Percentiles rank a stretch among this genome's conserved stretches.
Conservation (phyloP, 2,329 filamentous ascomycete genomes). For the Teratosphaeria epicoccoides region DNA sequence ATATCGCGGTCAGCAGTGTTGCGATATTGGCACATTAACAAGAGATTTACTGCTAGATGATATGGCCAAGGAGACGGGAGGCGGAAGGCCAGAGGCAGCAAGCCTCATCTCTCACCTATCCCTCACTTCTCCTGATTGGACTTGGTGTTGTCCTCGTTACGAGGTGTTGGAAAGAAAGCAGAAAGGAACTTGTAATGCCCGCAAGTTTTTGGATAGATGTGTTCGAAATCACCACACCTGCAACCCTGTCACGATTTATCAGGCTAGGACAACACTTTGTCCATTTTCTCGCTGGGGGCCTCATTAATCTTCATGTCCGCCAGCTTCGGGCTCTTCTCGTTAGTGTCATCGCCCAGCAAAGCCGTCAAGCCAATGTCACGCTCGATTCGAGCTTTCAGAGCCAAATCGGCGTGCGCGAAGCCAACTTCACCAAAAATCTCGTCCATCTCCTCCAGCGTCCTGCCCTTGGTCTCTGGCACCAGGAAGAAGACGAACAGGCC, state of each 20-base stretch:
- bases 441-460: constrained; percentile 20
- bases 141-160: too few relatives aligned
- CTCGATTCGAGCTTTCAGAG: constrained; percentile 9
- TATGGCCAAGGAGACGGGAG: too few relatives aligned
- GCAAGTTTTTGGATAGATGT: too few relatives aligned
- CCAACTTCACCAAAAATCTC: constrained; percentile 26
- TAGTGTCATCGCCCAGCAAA: constrained; percentile 6
- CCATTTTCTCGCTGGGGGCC: not conserved
- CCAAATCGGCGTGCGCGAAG: constrained; percentile 15
- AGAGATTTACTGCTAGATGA: too few relatives aligned
- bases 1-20: too few relatives aligned
- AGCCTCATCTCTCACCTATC: too few relatives aligned
- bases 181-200: too few relatives aligned
- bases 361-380: constrained; percentile 11
- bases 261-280: not conserved
- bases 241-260: not conserved
- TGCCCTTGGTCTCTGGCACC: constrained; percentile 19
- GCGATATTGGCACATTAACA: too few relatives aligned
- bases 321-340: not conserved
- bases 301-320: not conserved
- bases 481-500: constrained; percentile 15
- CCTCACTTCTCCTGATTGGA: too few relatives aligned
- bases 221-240: not conserved
- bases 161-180: too few relatives aligned
- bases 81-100: too few relatives aligned